Conservation (phyloP, 768 basidiomycete species). For the Serendipita vermifera region DNA sequence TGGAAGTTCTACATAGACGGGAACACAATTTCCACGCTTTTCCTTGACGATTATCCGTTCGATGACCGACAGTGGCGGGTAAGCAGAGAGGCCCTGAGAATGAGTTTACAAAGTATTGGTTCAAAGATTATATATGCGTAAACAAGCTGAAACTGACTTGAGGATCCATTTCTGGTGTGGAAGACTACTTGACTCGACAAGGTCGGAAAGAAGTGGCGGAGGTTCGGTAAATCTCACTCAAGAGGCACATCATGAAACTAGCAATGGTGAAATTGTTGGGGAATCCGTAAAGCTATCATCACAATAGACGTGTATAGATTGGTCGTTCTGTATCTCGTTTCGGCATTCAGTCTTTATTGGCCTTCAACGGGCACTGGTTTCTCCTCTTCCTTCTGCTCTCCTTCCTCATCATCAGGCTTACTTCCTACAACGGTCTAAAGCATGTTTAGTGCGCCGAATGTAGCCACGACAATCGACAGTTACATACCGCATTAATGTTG, state of each 20-base stretch:
- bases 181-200: not conserved
- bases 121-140: no score
- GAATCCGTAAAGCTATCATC: no score
- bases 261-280: no score
- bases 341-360: not conserved
- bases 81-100: conserved; percentile 35
- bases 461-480: not conserved
- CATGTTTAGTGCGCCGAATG: not conserved
- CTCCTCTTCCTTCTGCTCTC: conserved; percentile 6
- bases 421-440: conserved; percentile 48
- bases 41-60: conserved; percentile 67
- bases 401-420: conserved; percentile 36
- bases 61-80: conserved; percentile 59
- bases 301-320: no score
- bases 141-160: not conserved
- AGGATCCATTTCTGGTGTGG: not conserved
- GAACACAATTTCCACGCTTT: conserved; percentile 83
- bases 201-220: not conserved
- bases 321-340: not conserved
- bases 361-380: not conserved
- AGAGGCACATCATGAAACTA: no score
- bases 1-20: conserved; percentile 83
- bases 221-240: no score
- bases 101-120: not conserved
- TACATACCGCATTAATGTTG: conserved; percentile 49